Conservation (phyloP, 2,329 filamentous ascomycete species). For the Stagonosporopsis vannaccii region DNA sequence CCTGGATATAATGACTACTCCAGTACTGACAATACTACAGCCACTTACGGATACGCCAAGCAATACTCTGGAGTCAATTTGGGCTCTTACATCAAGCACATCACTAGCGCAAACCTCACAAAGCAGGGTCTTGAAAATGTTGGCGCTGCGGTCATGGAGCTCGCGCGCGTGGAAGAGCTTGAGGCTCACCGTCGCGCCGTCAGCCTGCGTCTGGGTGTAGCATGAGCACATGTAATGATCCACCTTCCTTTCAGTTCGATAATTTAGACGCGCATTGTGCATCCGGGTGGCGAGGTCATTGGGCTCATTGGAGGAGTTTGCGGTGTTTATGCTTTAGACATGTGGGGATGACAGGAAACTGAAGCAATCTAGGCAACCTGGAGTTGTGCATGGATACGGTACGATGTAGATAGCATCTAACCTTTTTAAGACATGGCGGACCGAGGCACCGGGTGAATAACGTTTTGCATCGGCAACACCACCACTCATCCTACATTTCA, state of each 20-base stretch:
- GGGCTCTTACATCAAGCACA: conserved; percentile 95
- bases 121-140: conserved; percentile 85
- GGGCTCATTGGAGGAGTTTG: conserved; percentile 16
- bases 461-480: not conserved
- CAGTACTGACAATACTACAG: conserved; percentile 55
- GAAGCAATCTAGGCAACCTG: conserved; percentile 8
- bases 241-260: not conserved
- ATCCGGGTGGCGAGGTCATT: conserved; percentile 8
- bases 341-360: conserved; percentile 13
- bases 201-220: conserved; percentile 64
- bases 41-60: conserved; percentile 97
- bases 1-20: too few species aligned
- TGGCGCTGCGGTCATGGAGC: conserved; percentile 88
- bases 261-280: conserved; percentile 6
- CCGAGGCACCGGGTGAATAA: conserved; percentile 11
- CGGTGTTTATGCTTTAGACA: conserved; percentile 20
- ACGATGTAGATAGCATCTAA: conserved; percentile 11
- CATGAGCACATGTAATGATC: conserved; percentile 22
- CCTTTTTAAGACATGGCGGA: not conserved
- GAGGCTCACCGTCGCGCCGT: conserved; percentile 88
- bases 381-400: conserved; percentile 10
- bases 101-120: conserved; percentile 91
- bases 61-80: conserved; percentile 98
- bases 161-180: conserved; percentile 91
- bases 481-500: not conserved